These are phyloP conservation scores for Lepiota brunneoincarnata DNA, from an alignment of 768 basidiomycete species.

Conservation along the genomic window DNA sequence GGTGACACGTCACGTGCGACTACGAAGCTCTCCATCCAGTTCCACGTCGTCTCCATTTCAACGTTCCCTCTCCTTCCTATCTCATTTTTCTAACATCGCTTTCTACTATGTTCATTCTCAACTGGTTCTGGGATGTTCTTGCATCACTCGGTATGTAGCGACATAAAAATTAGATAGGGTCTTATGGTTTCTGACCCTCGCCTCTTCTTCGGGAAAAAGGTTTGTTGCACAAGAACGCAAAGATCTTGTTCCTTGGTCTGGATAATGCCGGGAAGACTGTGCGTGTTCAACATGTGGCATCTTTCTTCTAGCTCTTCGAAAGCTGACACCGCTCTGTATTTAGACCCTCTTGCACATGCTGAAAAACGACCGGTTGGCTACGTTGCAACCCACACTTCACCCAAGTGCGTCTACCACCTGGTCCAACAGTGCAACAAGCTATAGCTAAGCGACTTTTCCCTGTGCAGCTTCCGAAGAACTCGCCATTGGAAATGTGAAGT, in stretches of 20 bases:
- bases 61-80: conserved; percentile 9
- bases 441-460: conserved; percentile 6
- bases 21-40: conserved; percentile 11
- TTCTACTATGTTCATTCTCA: conserved; percentile 71
- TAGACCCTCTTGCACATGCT: conserved; percentile 98
- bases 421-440: conserved; percentile 2
- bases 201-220: conserved; percentile 43
- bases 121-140: conserved; percentile 98
- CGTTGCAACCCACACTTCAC: conserved; percentile 96
- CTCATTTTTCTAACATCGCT: conserved; percentile 13
- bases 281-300: conserved; percentile 21
- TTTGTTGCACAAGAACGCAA: conserved; percentile 95
- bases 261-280: conserved; percentile 99
- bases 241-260: conserved; percentile 97
- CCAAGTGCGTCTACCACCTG: conserved; percentile 65
- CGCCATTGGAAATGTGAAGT: conserved; percentile 98
- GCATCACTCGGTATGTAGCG: conserved; percentile 77
- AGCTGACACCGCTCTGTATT: conserved; percentile 5
- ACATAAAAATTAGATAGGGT: neutral
- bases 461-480: conserved; percentile 92
- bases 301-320: neutral
- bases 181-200: conserved; percentile 13
- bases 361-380: conserved; percentile 98
- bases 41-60: conserved; percentile 20
- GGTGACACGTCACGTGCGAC: conserved; percentile 11